These are phyloP conservation scores for Crithidia mellificae DNA, from an alignment of 208 protist species.

Conservation along the genomic window DNA sequence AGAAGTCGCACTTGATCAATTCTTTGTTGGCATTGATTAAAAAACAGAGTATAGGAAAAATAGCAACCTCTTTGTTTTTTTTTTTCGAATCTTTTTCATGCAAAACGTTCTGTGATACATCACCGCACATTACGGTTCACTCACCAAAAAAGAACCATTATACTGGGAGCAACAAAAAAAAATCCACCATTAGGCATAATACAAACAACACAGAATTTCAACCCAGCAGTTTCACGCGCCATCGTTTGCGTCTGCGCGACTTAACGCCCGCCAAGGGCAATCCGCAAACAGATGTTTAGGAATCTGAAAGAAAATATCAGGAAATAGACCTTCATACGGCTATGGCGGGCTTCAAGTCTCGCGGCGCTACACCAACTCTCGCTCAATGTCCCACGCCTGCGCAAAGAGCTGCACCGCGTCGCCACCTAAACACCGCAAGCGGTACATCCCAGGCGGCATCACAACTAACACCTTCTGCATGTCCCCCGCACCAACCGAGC, in stretches of 20 bases:
- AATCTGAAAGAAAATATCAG: background rate
- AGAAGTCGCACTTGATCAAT: no score
- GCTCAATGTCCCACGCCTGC: slow-evolving; percentile 82
- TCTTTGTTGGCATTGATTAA: background rate
- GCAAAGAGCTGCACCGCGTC: slow-evolving; percentile 70
- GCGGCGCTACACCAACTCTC: slow-evolving; percentile 46
- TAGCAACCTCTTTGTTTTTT: no score
- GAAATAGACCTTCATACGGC: background rate
- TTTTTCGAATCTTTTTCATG: no score
- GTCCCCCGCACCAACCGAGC: slow-evolving; percentile 29
- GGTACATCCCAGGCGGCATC: slow-evolving; percentile 69
- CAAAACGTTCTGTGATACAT: no score
- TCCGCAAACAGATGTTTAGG: background rate
- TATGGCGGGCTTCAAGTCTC: background rate
- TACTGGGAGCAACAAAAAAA: no score
- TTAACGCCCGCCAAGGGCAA: no score
- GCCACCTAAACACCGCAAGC: slow-evolving; percentile 53
- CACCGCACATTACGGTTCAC: no score
- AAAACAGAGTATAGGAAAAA: no score
- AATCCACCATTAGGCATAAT: no score
- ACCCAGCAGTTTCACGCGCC: background rate
- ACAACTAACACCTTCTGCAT: slow-evolving; percentile 54
- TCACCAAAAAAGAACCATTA: no score
- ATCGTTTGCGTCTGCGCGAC: no score
- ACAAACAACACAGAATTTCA: no score